Percentiles rank a stretch among this genome's conserved stretches.
Conservation (phyloP, 2,329 filamentous ascomycete species). For the Calonectria hongkongensis region DNA sequence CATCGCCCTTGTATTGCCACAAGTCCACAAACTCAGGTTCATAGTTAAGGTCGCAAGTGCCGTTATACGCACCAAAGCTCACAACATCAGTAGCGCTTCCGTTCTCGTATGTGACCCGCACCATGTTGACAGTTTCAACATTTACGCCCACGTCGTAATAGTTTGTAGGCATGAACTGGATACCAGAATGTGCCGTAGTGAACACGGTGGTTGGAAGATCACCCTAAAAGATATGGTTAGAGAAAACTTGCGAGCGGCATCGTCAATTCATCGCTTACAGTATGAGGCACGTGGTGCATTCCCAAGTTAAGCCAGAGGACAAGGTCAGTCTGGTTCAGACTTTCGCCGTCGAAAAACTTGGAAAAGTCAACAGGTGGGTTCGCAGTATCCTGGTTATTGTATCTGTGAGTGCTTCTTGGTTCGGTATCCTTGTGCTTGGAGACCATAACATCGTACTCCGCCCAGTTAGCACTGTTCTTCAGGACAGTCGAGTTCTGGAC, state of each 20-base stretch:
- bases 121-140: slow-evolving; percentile 55
- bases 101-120: slow-evolving; percentile 61
- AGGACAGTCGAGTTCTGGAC: slow-evolving; percentile 64
- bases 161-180: slow-evolving; percentile 54
- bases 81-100: slow-evolving; percentile 57
- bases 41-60: slow-evolving; percentile 54
- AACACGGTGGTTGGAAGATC: slow-evolving; percentile 36
- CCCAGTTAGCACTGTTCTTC: slow-evolving; percentile 67
- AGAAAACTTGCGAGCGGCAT: too few species aligned
- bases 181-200: slow-evolving; percentile 30
- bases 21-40: slow-evolving; percentile 54
- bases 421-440: slow-evolving; percentile 62
- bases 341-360: slow-evolving; percentile 65
- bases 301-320: slow-evolving; percentile 70
- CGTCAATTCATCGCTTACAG: background rate
- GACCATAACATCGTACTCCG: slow-evolving; percentile 60
- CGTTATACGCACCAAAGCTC: slow-evolving; percentile 58
- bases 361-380: slow-evolving; percentile 67
- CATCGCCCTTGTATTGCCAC: slow-evolving; percentile 60
- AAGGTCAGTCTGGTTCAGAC: slow-evolving; percentile 60
- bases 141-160: slow-evolving; percentile 60
- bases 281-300: slow-evolving; percentile 65
- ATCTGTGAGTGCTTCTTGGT: slow-evolving; percentile 58
- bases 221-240: slow-evolving; percentile 25
- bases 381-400: slow-evolving; percentile 61